Conservation (phyloP, 257 asterid genomes). For the Ilex aquifolium region DNA sequence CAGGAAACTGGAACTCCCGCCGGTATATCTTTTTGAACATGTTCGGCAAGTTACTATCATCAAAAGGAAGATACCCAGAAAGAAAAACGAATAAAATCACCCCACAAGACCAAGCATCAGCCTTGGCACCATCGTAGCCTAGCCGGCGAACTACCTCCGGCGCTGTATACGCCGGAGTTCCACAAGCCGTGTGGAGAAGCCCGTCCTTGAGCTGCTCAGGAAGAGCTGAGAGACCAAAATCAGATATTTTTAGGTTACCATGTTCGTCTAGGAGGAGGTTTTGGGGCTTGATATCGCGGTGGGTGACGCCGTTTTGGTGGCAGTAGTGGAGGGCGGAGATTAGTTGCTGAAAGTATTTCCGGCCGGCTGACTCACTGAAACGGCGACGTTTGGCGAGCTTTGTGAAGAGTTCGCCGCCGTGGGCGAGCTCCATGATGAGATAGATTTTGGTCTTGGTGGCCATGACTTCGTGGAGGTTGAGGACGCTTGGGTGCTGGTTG, state of each 20-base stretch:
- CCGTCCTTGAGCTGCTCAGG: slow-evolving; percentile 62
- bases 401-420: slow-evolving; percentile 69
- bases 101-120: slow-evolving; percentile 98
- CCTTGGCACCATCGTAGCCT: slow-evolving; percentile 78
- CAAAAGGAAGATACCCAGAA: slow-evolving; percentile 63
- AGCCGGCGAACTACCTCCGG: slow-evolving; percentile 71
- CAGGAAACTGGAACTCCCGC: slow-evolving; percentile 48
- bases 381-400: slow-evolving; percentile 51
- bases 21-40: slow-evolving; percentile 76
- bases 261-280: slow-evolving; percentile 63
- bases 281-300: slow-evolving; percentile 91
- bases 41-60: slow-evolving; percentile 51
- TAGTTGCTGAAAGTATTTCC: slow-evolving; percentile 56
- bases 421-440: slow-evolving; percentile 89
- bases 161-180: slow-evolving; percentile 90
- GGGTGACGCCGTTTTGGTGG: slow-evolving; percentile 75
- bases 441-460: slow-evolving; percentile 76
- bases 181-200: slow-evolving; percentile 69
- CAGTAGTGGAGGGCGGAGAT: slow-evolving; percentile 74
- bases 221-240: slow-evolving; percentile 86
- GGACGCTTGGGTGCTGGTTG: slow-evolving; percentile 67
- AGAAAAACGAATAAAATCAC: slow-evolving; percentile 57
- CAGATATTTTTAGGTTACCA: slow-evolving; percentile 62
- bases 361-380: slow-evolving; percentile 50
- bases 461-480: slow-evolving; percentile 73